phyloP scores from a whole-genome alignment of 306 rosid species.

The Cajanus cajan region DNA sequence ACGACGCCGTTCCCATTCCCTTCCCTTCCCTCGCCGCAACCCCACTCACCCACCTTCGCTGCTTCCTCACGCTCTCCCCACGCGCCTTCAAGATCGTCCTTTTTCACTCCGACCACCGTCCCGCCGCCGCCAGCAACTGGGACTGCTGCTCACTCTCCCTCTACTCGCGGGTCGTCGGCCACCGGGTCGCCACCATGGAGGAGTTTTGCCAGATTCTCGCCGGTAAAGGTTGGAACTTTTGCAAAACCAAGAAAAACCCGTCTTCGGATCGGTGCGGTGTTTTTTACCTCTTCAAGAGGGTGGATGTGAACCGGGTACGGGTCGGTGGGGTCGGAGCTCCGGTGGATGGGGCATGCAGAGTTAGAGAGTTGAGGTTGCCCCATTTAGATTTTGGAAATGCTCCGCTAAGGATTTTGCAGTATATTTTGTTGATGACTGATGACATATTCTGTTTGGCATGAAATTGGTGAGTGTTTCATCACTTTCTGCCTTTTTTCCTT shows the following conservation, averaged over 20 bases:
- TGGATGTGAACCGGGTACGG: conserved; percentile 53
- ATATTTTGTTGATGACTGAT: conserved; percentile 73
- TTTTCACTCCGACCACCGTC: conserved; percentile 30
- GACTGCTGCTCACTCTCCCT: conserved; percentile 57
- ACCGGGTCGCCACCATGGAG: conserved; percentile 49
- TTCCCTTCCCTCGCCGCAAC: conserved; percentile 54
- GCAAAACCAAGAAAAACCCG: conserved; percentile 43
- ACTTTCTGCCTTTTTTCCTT: background rate
- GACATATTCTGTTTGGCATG: conserved; percentile 43
- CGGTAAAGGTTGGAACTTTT: conserved; percentile 67
- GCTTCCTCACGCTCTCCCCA: conserved; percentile 47
- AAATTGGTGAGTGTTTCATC: conserved; percentile 30
- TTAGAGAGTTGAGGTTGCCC: conserved; percentile 62
- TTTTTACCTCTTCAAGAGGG: conserved; percentile 54
- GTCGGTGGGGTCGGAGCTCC: conserved; percentile 33
- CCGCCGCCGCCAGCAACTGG: conserved; percentile 40
- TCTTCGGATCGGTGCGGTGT: conserved; percentile 27
- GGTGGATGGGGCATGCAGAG: conserved; percentile 42
- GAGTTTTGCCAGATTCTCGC: conserved; percentile 55
- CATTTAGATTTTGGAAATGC: conserved; percentile 66
- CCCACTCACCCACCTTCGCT: conserved; percentile 53
- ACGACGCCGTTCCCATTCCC: conserved; percentile 62
- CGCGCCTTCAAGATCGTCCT: conserved; percentile 64
- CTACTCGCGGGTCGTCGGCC: conserved; percentile 43
- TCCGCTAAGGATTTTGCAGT: conserved; percentile 72